Evolutionary conservation across 257 asterid genomes (phyloP), one percentile per base, ranked within the genome.

Genomic region (Fraxinus quadrangulata): DNA sequence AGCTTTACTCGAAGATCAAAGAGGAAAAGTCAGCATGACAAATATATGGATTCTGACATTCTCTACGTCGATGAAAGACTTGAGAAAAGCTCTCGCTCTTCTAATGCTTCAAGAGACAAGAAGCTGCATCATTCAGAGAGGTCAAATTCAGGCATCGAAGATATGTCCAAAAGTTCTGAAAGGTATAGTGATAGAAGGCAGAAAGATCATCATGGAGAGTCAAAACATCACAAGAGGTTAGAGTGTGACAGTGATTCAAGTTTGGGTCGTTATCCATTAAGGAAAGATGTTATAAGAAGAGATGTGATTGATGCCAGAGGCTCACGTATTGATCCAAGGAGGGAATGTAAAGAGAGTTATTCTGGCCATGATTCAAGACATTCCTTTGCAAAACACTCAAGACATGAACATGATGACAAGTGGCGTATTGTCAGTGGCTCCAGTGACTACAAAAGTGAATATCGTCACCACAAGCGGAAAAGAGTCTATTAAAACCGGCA

Each of bases 221-320:
- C 91, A 37, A 85, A 80, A 75, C 84, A 77, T 81, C 83, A 77
- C 77, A 90, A 85, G 80, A 81, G 81, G 87, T 86, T 78, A 12
- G 87, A 80, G 59, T 71, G 73, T 74, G 87, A 80, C 36, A 88
- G 88, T 71, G 91, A 88, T 74, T 85, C 92, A 68, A 86, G 88
- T 72, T 74, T 81, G 82, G 88, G 80, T 66, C 87, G 75, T 81
- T 86, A 56, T 80, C 82, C 82, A 5, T 30, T 75, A 70, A 83
- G 56, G 78, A 87, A 79, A 72, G 89, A 42, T 42, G 74, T 30
- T 74, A 79, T 75, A 70, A 76, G 86, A 82, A 83, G 86, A 47
- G 77, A 37, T 66, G 84, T 72, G 65, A 61, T 30, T 65, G 74
- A 71, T 77, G 80, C 17, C 75, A 36, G 83, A 78, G 86, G 36